Conservation (phyloP, 2,329 filamentous ascomycete genomes). For the Cryphonectria parasitica region DNA sequence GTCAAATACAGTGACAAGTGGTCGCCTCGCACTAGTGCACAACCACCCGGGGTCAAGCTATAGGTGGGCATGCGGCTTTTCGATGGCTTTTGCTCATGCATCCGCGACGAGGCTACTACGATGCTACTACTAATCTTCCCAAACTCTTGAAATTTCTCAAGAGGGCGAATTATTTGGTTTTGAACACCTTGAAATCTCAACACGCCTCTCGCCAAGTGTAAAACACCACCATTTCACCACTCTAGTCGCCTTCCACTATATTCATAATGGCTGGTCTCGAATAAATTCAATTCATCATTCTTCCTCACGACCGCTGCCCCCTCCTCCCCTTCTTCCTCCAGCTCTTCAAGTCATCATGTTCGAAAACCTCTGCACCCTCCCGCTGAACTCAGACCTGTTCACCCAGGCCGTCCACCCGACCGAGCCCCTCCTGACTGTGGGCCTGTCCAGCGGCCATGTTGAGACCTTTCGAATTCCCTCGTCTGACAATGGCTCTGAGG, state of each 20-base stretch:
- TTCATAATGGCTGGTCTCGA: slow-evolving; percentile 19
- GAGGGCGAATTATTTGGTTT: background rate
- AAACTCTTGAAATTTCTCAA: background rate
- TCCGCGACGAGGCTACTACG: background rate
- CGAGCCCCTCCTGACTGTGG: slow-evolving; percentile 83
- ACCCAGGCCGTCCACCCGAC: slow-evolving; percentile 83
- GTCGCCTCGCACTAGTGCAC: no score
- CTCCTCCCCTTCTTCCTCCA: background rate
- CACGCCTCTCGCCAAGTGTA: background rate
- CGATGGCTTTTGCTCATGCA: no score
- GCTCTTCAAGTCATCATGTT: slow-evolving; percentile 62
- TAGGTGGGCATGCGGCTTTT: no score
- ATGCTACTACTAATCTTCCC: background rate
- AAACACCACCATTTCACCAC: background rate
- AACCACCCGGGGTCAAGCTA: no score
- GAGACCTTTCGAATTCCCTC: slow-evolving; percentile 76
- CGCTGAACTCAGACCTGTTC: slow-evolving; percentile 85
- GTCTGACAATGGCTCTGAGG: slow-evolving; percentile 52
- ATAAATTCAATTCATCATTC: slow-evolving; percentile 21
- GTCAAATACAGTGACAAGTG: no score
- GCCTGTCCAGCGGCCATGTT: slow-evolving; percentile 83
- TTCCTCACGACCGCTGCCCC: background rate
- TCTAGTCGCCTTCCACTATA: no score
- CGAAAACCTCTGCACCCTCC: slow-evolving; percentile 89
- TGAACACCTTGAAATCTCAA: background rate